Evolutionary conservation across 371 early-diverging fungal species (phyloP).

Genomic region (Rhizopus microsporus): DNA sequence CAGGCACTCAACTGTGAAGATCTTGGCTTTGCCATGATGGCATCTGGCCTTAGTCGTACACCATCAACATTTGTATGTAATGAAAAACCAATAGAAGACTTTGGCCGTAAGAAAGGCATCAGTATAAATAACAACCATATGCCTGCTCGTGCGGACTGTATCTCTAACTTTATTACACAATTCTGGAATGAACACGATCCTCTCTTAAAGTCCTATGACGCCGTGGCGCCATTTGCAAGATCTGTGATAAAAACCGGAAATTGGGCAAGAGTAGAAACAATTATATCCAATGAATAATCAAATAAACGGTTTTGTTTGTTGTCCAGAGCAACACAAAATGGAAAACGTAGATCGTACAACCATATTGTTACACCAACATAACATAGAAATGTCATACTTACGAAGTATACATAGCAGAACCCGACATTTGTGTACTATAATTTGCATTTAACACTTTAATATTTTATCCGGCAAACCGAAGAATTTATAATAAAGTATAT

Average conservation of each 20-base stretch:
- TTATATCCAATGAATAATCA: background rate
- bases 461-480: too few species aligned
- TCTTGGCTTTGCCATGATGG: slow-evolving; percentile 49
- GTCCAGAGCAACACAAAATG: too few species aligned
- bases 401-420: too few species aligned
- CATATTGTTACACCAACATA: too few species aligned
- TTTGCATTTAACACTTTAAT: too few species aligned
- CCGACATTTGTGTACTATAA: too few species aligned
- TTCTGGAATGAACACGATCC: slow-evolving; percentile 40
- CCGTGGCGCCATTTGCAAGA: slow-evolving; percentile 17
- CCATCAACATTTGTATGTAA: slow-evolving; percentile 30
- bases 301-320: too few species aligned
- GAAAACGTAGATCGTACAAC: too few species aligned
- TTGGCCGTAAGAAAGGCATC: slow-evolving; percentile 39
- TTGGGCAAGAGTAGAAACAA: slow-evolving; percentile 21
- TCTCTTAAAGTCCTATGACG: slow-evolving; percentile 18
- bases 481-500: too few species aligned
- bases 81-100: slow-evolving; percentile 27
- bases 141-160: slow-evolving; percentile 34
- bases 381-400: too few species aligned
- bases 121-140: slow-evolving; percentile 40
- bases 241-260: slow-evolving; percentile 22
- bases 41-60: slow-evolving; percentile 33
- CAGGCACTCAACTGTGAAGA: slow-evolving; percentile 48
- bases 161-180: slow-evolving; percentile 31